These are phyloP conservation scores for Penicillium lagena DNA, from an alignment of 495 filamentous ascomycete genomes.

Conservation along the genomic window DNA sequence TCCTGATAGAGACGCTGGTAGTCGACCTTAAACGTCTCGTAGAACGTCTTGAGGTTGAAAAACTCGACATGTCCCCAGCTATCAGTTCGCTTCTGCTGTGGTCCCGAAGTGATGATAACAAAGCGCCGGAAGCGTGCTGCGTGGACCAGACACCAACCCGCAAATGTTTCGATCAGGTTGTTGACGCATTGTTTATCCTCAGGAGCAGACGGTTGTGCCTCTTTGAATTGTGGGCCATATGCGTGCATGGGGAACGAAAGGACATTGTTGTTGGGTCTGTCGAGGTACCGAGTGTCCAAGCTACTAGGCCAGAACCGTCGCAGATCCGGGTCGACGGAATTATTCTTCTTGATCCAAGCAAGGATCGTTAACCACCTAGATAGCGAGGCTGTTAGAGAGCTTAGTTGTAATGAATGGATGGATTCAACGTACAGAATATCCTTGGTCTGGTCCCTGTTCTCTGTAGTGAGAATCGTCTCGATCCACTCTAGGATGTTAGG, in stretches of 20 bases:
- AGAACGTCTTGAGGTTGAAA: not conserved
- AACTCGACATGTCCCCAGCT: conserved; percentile 26
- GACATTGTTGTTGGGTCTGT: conserved; percentile 9
- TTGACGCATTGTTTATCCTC: conserved; percentile 26
- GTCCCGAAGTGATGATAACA: conserved; percentile 13
- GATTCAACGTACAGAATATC: conserved; percentile 15
- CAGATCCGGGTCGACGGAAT: conserved; percentile 1
- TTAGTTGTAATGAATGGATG: not conserved
- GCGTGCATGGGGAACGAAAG: conserved; percentile 17
- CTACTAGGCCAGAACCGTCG: conserved; percentile 5
- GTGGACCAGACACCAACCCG: conserved; percentile 34
- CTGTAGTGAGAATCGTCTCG: conserved; percentile 10
- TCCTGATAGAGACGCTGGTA: too few species aligned
- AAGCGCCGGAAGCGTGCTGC: conserved; percentile 28
- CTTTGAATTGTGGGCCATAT: conserved; percentile 15
- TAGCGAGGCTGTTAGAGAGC: not conserved
- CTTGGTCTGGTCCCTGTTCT: conserved; percentile 2
- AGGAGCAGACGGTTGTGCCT: conserved; percentile 11
- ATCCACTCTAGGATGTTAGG: conserved; percentile 37
- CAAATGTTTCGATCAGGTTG: conserved; percentile 36
- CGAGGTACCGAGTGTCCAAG: conserved; percentile 7
- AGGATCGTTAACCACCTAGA: conserved; percentile 23
- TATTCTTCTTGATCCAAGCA: conserved; percentile 19
- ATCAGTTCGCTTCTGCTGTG: conserved; percentile 15
- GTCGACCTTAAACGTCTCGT: not conserved